Evolutionary conservation across 352 stramenopile species (phyloP), one percentile per base, ranked within the genome.

Genomic region (Phytophthora hybrid): DNA sequence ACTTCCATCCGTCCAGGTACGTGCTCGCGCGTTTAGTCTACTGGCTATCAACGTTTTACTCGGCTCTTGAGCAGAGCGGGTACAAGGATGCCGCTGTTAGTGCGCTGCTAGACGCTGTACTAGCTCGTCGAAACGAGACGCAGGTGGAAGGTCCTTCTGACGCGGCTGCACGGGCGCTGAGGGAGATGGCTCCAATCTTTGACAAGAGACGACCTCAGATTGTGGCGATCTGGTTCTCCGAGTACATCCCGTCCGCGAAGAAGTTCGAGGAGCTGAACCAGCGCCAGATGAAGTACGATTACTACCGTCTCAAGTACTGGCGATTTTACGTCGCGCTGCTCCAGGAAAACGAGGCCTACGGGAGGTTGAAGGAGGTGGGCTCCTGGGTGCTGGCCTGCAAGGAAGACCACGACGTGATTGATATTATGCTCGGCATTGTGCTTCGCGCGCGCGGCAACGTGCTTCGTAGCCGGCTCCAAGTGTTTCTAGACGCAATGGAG

Each of bases 251-350:
- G 7, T 74, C 56, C 2, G 76, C 79, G 7, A 94, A 94, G 65
- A 92, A 90, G 60, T 94, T 93, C 66, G 87, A 94, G 53, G 87
- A 92, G 55, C 72, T 94, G 32, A 94, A 94, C 66, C 87, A 94
- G 62, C 84, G 87, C 10, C 87, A 94, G 69, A 84, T 92, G 71
- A 94, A 94, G 77, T 94, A 91, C 54, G 87, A 94, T 44, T 73
- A 77, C 65, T 82, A 84, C 26, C 84, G 89, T 0, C 74, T 96
- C n/a, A 94, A 94, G 61, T 96, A 96, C 59, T 90, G 84, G 75
- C 58, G 73, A 5, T 93, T 91, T 58, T 92, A 92, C 63, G 71
- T 93, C 5, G 62, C 66, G 1, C 18, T 94, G 11, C 69, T 96
- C 4, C 59, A 81, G 54, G 81, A 92, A 46, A 87, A 75, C 23